Evolutionary conservation across 2,329 filamentous ascomycete species (phyloP).

Genomic region (Conoideocrella luteorostrata): DNA sequence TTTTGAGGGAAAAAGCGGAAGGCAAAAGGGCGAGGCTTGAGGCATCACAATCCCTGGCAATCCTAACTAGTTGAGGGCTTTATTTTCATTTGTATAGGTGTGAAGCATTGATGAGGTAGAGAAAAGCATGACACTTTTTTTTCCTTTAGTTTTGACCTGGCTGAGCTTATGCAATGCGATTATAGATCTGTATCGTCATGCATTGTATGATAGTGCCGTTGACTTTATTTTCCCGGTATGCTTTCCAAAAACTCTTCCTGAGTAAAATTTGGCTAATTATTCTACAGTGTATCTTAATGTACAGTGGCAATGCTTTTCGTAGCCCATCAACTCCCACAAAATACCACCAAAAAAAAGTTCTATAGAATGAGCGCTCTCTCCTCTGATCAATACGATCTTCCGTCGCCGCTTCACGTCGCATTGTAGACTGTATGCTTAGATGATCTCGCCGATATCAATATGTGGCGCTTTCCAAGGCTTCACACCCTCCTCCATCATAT

Average conservation of each 20-base stretch:
- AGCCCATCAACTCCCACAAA: conserved; percentile 4
- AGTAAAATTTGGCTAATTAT: conserved; percentile 24
- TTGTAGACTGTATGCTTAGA: conserved; percentile 28
- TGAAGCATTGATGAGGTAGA: too few species aligned
- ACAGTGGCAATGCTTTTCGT: conserved; percentile 19
- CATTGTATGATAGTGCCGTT: too few species aligned
- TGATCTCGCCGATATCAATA: conserved; percentile 65
- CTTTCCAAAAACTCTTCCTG: too few species aligned
- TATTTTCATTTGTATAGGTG: neutral
- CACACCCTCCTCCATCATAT: conserved; percentile 57
- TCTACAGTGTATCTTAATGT: conserved; percentile 33
- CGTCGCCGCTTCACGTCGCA: neutral
- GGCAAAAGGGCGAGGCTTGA: conserved; percentile 28
- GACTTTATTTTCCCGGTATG: neutral
- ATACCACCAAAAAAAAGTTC: neutral
- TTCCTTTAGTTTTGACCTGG: too few species aligned
- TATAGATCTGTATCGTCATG: too few species aligned
- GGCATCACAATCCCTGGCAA: conserved; percentile 6
- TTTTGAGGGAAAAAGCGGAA: conserved; percentile 51
- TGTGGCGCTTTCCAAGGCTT: conserved; percentile 60
- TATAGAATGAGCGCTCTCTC: neutral
- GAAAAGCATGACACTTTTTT: neutral
- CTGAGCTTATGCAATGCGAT: too few species aligned
- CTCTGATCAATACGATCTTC: neutral
- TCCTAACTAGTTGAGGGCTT: neutral